Percentiles rank a stretch among this genome's conserved stretches.
These are phyloP conservation scores for Yarrowia hollandica DNA, from an alignment of 805 yeast species.

Conservation along the genomic window DNA sequence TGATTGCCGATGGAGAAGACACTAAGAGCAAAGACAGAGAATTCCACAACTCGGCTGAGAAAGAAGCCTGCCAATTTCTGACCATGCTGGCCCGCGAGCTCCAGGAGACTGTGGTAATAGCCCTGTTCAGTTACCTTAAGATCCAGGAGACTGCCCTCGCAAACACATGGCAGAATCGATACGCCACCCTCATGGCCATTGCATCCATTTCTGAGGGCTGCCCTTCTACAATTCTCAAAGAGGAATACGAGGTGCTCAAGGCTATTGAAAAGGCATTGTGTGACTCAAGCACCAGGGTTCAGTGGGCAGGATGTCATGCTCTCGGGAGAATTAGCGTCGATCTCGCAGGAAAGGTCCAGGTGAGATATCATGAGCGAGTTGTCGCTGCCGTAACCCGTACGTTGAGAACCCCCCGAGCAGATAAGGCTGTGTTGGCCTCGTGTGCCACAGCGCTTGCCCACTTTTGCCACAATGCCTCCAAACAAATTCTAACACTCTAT, in stretches of 20 bases:
- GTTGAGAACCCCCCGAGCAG: constrained; percentile 63
- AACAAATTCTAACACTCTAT: constrained; percentile 85
- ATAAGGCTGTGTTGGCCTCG: constrained; percentile 84
- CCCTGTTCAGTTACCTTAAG: constrained; percentile 12
- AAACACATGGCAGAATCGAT: constrained; percentile 83
- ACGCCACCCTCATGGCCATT: constrained; percentile 94
- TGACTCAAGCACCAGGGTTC: constrained; percentile 91
- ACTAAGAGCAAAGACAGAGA: constrained; percentile 16
- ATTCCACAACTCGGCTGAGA: not conserved
- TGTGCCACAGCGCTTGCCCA: constrained; percentile 98
- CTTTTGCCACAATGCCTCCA: constrained; percentile 87
- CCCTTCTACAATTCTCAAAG: constrained; percentile 77
- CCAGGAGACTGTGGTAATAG: constrained; percentile 12
- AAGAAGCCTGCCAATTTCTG: constrained; percentile 15
- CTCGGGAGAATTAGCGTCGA: constrained; percentile 96
- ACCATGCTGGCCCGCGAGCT: constrained; percentile 25
- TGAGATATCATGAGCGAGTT: constrained; percentile 72
- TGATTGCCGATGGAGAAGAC: constrained; percentile 23
- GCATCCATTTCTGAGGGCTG: constrained; percentile 98
- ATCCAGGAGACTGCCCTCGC: constrained; percentile 15
- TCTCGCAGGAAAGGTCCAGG: constrained; percentile 85
- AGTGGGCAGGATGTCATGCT: constrained; percentile 95
- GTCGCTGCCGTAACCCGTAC: constrained; percentile 65
- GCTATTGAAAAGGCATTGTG: constrained; percentile 80
- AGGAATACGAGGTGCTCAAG: constrained; percentile 77